These are phyloP conservation scores for Fusarium protoensiforme DNA, from an alignment of 2,329 filamentous ascomycete species.

Conservation along the genomic window DNA sequence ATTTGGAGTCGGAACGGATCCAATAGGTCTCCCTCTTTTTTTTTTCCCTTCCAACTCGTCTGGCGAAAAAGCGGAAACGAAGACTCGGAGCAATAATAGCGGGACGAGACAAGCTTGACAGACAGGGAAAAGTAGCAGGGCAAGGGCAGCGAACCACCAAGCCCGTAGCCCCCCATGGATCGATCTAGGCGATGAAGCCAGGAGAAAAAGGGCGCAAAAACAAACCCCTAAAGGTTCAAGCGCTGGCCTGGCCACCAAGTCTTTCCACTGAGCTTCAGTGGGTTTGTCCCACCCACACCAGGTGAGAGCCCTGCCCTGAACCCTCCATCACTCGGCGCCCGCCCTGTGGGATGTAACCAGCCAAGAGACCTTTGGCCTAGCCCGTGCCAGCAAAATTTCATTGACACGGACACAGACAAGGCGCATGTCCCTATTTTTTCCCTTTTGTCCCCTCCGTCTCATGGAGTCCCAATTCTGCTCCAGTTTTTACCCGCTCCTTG, in stretches of 20 bases:
- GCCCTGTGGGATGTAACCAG: constrained; percentile 36
- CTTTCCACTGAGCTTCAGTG: constrained; percentile 2
- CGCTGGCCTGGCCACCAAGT: constrained; percentile 5
- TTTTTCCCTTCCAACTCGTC: constrained; percentile 1
- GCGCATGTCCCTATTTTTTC: constrained; percentile 19
- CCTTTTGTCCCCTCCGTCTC: constrained; percentile 3
- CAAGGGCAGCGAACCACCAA: constrained; percentile 29
- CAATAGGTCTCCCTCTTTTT: constrained; percentile 21
- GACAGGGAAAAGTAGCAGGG: constrained; percentile 21
- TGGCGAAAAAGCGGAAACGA: constrained; percentile 28
- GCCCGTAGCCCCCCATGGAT: constrained; percentile 25
- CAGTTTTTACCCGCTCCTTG: constrained; percentile 45
- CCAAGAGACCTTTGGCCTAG: constrained; percentile 21
- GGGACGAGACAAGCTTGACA: constrained; percentile 18
- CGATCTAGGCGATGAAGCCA: constrained; percentile 35
- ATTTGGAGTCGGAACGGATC: constrained; percentile 29
- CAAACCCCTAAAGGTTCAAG: constrained; percentile 14
- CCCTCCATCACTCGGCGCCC: constrained; percentile 32
- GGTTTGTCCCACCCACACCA: constrained; percentile 32
- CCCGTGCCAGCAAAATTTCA: constrained; percentile 40
- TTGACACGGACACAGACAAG: constrained; percentile 18
- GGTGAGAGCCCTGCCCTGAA: constrained; percentile 37
- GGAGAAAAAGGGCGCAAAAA: constrained; percentile 28
- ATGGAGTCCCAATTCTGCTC: constrained; percentile 28
- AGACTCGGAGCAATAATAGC: constrained; percentile 26